Conservation (phyloP, 2,329 filamentous ascomycete species). For the Colletotrichum chrysophilum region DNA sequence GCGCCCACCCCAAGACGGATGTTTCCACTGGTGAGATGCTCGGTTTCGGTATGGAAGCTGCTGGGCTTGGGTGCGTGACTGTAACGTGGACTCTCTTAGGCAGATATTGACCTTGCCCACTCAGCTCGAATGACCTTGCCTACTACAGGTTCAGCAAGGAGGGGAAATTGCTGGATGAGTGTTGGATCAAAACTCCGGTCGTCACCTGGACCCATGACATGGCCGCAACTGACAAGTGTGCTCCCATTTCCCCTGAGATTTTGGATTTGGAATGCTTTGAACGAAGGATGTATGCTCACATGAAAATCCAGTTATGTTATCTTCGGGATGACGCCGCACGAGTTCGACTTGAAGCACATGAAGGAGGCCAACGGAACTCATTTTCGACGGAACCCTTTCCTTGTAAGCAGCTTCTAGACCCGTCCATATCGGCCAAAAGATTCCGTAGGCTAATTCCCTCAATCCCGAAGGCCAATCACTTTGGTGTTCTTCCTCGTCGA, state of each 20-base stretch:
- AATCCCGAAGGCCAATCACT: fast-evolving
- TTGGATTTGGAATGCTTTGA: fast-evolving
- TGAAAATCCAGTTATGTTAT: not conserved
- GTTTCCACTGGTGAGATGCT: not conserved
- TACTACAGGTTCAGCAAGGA: not conserved
- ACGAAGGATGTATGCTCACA: fast-evolving
- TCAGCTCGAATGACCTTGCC: not conserved
- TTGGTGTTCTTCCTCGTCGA: not conserved
- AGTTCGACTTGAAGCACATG: not conserved
- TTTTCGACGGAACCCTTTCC: not conserved
- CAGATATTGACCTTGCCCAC: not conserved
- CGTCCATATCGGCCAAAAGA: too few species aligned
- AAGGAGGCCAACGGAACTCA: not conserved
- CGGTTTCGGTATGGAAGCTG: not conserved
- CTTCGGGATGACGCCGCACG: not conserved
- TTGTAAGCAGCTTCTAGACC: not conserved
- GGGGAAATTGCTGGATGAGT: not conserved
- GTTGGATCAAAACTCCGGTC: not conserved
- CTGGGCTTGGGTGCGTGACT: not conserved
- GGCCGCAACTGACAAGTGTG: not conserved
- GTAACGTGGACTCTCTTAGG: fast-evolving
- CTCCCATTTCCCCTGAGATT: not conserved
- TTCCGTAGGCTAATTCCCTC: fast-evolving
- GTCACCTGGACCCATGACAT: not conserved
- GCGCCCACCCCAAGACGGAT: not conserved